A percentile compares a stretch with the other conserved stretches of the same genome.
These are phyloP conservation scores for Teratosphaeriaceae sp. DNA, from an alignment of 2,329 filamentous ascomycete genomes.

Conservation along the genomic window DNA sequence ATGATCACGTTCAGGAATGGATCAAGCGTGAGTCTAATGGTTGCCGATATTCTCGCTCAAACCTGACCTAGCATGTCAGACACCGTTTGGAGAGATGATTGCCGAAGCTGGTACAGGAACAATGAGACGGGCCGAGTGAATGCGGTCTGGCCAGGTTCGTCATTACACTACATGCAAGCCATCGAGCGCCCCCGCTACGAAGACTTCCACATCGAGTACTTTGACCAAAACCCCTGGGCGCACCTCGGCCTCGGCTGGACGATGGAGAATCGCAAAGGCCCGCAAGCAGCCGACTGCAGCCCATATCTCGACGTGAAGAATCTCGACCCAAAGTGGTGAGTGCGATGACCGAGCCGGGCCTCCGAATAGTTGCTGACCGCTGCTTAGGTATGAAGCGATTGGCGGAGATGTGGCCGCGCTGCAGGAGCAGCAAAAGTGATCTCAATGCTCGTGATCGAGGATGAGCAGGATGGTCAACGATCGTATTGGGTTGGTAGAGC, in stretches of 20 bases:
- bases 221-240: conserved; percentile 37
- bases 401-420: too few species aligned
- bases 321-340: conserved; percentile 37
- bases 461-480: too few species aligned
- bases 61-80: conserved; percentile 34
- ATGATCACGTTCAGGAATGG: conserved; percentile 37
- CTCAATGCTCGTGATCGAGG: too few species aligned
- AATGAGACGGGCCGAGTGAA: conserved; percentile 40
- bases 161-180: conserved; percentile 42
- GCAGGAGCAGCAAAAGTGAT: too few species aligned
- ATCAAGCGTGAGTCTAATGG: conserved; percentile 33
- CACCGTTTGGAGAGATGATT: conserved; percentile 38
- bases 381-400: background rate
- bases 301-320: conserved; percentile 35
- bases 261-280: conserved; percentile 20
- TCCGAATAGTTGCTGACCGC: too few species aligned
- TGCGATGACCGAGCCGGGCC: background rate
- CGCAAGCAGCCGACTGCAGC: conserved; percentile 25
- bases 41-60: background rate
- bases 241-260: conserved; percentile 37
- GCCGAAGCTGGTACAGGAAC: conserved; percentile 42
- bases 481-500: too few species aligned
- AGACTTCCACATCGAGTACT: conserved; percentile 38
- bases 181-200: conserved; percentile 32
- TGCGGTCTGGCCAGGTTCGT: conserved; percentile 46